Percentiles rank a stretch among this genome's conserved stretches.
phyloP scores from a whole-genome alignment of 352 stramenopile genomes.

The Pythium dissotocum region DNA sequence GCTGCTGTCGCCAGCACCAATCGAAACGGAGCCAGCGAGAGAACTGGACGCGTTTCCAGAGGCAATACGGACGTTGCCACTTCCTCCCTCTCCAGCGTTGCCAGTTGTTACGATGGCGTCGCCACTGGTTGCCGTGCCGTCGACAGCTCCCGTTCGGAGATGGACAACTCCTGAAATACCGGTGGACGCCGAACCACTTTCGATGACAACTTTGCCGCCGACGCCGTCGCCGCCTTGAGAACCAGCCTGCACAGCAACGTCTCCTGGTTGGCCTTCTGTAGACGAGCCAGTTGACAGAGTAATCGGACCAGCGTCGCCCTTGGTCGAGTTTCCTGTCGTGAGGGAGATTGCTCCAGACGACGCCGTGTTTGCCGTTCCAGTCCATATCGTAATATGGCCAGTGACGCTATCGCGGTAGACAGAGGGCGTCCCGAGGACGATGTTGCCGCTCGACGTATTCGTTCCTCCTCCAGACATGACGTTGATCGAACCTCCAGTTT shows the following conservation, averaged over 20 bases:
- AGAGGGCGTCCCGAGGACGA: conserved; percentile 38
- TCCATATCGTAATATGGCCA: conserved; percentile 37
- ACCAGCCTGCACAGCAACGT: conserved; percentile 40
- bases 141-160: neutral
- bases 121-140: conserved; percentile 36
- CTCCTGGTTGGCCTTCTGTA: conserved; percentile 43
- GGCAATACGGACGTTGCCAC: conserved; percentile 14
- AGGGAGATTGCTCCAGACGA: conserved; percentile 45
- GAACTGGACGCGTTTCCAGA: conserved; percentile 33
- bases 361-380: conserved; percentile 26
- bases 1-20: conserved; percentile 11
- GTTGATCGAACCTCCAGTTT: conserved; percentile 52
- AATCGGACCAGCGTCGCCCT: conserved; percentile 41
- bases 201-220: conserved; percentile 25
- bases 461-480: conserved; percentile 43
- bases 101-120: conserved; percentile 52
- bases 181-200: neutral
- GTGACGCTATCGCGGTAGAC: conserved; percentile 25
- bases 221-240: conserved; percentile 27
- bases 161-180: conserved; percentile 4
- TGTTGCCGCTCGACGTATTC: conserved; percentile 49
- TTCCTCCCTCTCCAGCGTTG: conserved; percentile 29
- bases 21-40: conserved; percentile 38
- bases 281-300: conserved; percentile 45
- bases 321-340: conserved; percentile 38